Conservation (phyloP, 129 eudicot genomes). For the Flaveria trinervia region DNA sequence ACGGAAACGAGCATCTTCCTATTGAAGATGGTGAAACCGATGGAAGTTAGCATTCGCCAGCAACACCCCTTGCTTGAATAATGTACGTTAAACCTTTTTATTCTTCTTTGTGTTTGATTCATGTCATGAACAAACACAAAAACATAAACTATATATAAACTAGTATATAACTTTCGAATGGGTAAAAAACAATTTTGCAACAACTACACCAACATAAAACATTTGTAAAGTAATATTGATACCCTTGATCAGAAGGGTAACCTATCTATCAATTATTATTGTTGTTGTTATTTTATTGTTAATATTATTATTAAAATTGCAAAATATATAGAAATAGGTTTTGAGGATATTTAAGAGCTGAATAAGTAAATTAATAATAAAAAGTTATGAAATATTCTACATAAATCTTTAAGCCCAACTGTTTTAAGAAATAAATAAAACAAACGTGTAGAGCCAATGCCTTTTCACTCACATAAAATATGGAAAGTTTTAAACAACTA, state of each 20-base stretch:
- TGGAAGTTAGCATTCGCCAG: too few species aligned
- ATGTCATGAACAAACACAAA: not conserved
- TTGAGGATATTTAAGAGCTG: not conserved
- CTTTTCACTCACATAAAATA: slow-evolving; percentile 20
- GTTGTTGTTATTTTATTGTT: too few species aligned
- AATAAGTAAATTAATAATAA: not conserved
- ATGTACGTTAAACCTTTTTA: too few species aligned
- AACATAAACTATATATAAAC: not conserved
- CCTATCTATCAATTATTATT: not conserved
- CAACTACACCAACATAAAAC: slow-evolving; percentile 1
- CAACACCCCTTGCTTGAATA: too few species aligned
- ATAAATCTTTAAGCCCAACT: not conserved
- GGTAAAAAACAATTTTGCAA: not conserved
- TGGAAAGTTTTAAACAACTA: not conserved
- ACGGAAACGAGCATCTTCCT: too few species aligned
- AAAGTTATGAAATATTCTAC: not conserved
- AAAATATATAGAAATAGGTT: not conserved
- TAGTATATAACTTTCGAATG: not conserved
- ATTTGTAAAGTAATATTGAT: not conserved
- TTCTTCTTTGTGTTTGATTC: too few species aligned
- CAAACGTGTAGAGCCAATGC: slow-evolving; percentile 29
- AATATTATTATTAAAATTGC: not conserved
- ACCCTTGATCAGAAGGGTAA: not conserved
- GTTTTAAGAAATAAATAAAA: not conserved
- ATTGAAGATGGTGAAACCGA: too few species aligned